Conservation (phyloP, 305 asterid genomes). For the Fraxinus dipetala region DNA sequence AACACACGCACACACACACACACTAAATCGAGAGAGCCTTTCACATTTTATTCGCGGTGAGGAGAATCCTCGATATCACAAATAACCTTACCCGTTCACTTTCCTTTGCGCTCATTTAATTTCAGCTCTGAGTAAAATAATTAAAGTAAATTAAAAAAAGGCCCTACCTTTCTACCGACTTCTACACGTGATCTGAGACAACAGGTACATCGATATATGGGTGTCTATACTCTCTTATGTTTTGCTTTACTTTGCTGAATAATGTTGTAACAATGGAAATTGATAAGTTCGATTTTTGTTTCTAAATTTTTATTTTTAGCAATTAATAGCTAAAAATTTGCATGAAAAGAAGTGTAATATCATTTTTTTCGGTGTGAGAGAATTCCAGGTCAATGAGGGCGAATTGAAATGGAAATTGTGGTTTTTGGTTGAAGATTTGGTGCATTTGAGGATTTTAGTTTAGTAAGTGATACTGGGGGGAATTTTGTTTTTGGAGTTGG, state of each 20-base stretch:
- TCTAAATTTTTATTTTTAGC: not conserved
- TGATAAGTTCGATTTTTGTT: not conserved
- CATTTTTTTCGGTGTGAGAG: conserved; percentile 12
- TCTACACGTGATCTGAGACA: conserved; percentile 31
- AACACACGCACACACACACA: conserved; percentile 27
- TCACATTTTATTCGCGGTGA: conserved; percentile 37
- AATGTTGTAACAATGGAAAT: conserved; percentile 16
- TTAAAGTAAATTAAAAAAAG: not conserved
- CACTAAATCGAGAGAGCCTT: conserved; percentile 37
- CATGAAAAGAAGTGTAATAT: conserved; percentile 16
- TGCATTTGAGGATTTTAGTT: conserved; percentile 14
- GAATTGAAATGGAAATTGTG: conserved; percentile 14
- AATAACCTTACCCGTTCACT: conserved; percentile 34
- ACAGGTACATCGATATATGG: conserved; percentile 20
- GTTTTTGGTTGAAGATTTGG: conserved; percentile 16
- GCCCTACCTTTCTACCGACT: conserved; percentile 27
- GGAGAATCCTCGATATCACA: conserved; percentile 36
- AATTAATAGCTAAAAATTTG: conserved; percentile 21
- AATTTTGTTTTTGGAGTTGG: conserved; percentile 3
- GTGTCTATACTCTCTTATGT: not conserved
- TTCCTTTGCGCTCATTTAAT: conserved; percentile 19
- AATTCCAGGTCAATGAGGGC: conserved; percentile 25
- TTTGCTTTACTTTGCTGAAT: conserved; percentile 10
- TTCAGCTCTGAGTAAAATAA: conserved; percentile 20
- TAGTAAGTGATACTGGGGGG: conserved; percentile 5